Base-by-base conservation (phyloP, 2,329 filamentous ascomycete species). In the Fusarium sp. region DNA sequence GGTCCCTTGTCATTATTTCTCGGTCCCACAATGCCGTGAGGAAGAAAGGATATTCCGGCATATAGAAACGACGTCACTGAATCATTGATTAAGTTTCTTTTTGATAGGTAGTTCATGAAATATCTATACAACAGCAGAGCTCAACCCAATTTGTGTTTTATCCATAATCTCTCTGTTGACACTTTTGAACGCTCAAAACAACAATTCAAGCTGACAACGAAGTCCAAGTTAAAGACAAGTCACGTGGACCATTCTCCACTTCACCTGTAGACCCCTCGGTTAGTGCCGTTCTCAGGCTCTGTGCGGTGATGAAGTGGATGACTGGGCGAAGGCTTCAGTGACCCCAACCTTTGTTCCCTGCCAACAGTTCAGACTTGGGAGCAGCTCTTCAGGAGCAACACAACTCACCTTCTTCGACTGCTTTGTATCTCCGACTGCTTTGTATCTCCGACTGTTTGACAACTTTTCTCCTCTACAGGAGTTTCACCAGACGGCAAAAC, bases 221-320 rank as follows among this genome's bases (percentile, higher is more conserved):
- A 47, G 30, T 27, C 38, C 5, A 7, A 24, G 15, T 13, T 4
- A 9, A 3, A n/a, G 12, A 16, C 3, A 9, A 20, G 45, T 72
- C 74, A 76, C 73, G 74, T 76, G 74, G 63, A 13, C 16, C 3
- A 3, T 29, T 41, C 51, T 61, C 73, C 71, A 72, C 70, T 32
- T 62, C 72, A 73, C 66, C 71, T 73, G 69, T 73, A 61, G 74
- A 73, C 75, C 75, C 75, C 74, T 77, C 75, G 69, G 72, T 70
- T 76, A 76, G 75, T 71, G 71, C 63, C 69, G 63, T 63, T 58
- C 70, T 65, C 66, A 69, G 64, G 73, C 67, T 76, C 73, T 73
- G 61, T 69, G 67, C 60, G 61, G 67, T 55, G 29, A 62, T 65
- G 44, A 47, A 60, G 67, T 71, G 64, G 64, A 71, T 71, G 67